phyloP scores from a whole-genome alignment of 768 basidiomycete genomes.

The Mycena pura region DNA sequence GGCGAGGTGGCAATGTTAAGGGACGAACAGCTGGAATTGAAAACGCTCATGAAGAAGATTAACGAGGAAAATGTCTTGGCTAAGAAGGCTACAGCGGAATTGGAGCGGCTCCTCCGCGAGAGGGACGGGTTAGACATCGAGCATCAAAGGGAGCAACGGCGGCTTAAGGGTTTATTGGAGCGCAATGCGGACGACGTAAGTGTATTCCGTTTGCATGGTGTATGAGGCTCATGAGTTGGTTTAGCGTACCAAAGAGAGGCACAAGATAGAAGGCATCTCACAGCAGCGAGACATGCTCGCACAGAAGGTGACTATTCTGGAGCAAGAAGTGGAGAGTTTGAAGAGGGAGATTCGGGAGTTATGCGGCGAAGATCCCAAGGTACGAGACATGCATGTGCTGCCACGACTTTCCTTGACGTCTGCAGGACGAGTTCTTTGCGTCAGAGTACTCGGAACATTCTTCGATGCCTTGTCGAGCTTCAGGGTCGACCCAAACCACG shows the following conservation, averaged over 20 bases:
- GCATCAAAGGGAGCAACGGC: slow-evolving; percentile 36
- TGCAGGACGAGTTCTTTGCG: slow-evolving; percentile 8
- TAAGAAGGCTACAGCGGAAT: slow-evolving; percentile 35
- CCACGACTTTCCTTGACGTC: not conserved
- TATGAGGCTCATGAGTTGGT: not conserved
- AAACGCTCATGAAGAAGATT: not conserved
- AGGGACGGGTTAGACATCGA: slow-evolving; percentile 36
- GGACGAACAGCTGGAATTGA: not conserved
- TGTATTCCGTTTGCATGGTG: not conserved
- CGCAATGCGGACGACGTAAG: slow-evolving; percentile 36
- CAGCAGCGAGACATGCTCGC: too few species aligned
- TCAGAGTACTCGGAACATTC: slow-evolving; percentile 1
- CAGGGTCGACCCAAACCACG: too few species aligned
- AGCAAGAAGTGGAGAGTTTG: slow-evolving; percentile 22
- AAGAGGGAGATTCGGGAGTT: slow-evolving; percentile 11
- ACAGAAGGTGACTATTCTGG: slow-evolving; percentile 24
- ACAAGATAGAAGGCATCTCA: slow-evolving; percentile 34
- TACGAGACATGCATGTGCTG: not conserved
- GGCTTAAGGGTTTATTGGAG: slow-evolving; percentile 40
- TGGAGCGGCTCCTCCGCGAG: slow-evolving; percentile 28
- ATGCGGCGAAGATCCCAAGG: slow-evolving; percentile 3
- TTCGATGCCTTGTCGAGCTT: not conserved
- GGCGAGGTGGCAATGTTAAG: slow-evolving; percentile 31
- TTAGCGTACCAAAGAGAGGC: slow-evolving; percentile 30
- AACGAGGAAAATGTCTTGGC: slow-evolving; percentile 21